Base-by-base conservation (phyloP, 2,329 filamentous ascomycete species). In the Curvularia hawaiiensis region DNA sequence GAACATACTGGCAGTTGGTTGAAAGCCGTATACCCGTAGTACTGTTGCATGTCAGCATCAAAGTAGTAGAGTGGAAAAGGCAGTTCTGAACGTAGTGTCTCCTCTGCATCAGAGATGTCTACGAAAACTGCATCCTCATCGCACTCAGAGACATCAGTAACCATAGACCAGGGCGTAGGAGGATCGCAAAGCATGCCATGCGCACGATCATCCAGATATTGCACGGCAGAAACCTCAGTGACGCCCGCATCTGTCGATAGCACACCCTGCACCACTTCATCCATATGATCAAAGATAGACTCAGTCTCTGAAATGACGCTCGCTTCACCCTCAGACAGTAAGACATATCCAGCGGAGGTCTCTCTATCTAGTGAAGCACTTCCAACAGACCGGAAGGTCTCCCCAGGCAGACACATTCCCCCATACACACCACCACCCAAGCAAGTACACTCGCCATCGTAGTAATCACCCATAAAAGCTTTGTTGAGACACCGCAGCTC, bases 21-120 rank as follows among this genome's bases (percentile, higher is more conserved):
- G 7, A 60, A 50, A 6, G 57, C 60, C 16, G 47, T 61, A 24
- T 56, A 59, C 7, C 20, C 43, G 22, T 43, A 22, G 16, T 7
- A n/a, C 33, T 63, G 52, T 30, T 52, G 44, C 5, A 28, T 48
- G 35, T 54, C 44, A 51, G 55, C 26, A 35, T 63, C 53, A 12
- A 54, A 39, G 28, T 56, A 55, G 20, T 26, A 38, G 30, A 56
- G 40, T 28, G 56, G 28, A 14, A 30, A 28, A 14, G 38, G 20
- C 16, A 45, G 45, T 16, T 18, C 8, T 51, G 11, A 20, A 31
- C 20, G 43, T 53, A 16, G 22, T 14, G 10, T 16, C 20, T 43
- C 45, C 2, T 20, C n/a, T 9, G 38, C 35, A 4, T 50, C 50
- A 14, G 16, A 46, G 14, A 50, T 48, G 40, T 59, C 58, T 39